Percentiles rank a stretch among this genome's conserved stretches.
These are phyloP conservation scores for Stereocaulon alpinum DNA, from an alignment of 495 filamentous ascomycete genomes.

Conservation along the genomic window DNA sequence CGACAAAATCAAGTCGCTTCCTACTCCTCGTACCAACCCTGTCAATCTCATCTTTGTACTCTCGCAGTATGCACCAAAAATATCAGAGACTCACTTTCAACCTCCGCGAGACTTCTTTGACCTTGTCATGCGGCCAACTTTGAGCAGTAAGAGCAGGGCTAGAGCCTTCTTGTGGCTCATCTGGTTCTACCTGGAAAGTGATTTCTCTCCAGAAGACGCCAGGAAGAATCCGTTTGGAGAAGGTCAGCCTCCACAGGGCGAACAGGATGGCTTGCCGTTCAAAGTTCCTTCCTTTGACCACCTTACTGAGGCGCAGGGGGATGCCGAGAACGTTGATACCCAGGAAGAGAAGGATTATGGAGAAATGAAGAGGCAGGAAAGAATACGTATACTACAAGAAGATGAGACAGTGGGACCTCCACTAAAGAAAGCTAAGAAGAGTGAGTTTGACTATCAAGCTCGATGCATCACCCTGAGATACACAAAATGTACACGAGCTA, in stretches of 20 bases:
- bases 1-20: slow-evolving; percentile 60
- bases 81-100: slow-evolving; percentile 88
- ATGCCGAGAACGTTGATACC: slow-evolving; percentile 82
- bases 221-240: slow-evolving; percentile 81
- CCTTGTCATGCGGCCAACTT: slow-evolving; percentile 77
- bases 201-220: slow-evolving; percentile 75
- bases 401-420: slow-evolving; percentile 50
- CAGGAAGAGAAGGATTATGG: slow-evolving; percentile 79
- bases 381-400: slow-evolving; percentile 64
- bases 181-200: slow-evolving; percentile 98
- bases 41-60: slow-evolving; percentile 96
- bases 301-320: slow-evolving; percentile 67
- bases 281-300: slow-evolving; percentile 75
- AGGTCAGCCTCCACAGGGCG: slow-evolving; percentile 45
- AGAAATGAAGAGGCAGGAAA: slow-evolving; percentile 68
- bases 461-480: too few relatives aligned
- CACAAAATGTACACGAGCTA: neutral
- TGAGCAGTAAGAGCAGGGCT: slow-evolving; percentile 75
- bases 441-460: slow-evolving; percentile 19
- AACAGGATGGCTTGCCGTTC: slow-evolving; percentile 53
- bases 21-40: slow-evolving; percentile 81
- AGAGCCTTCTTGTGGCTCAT: slow-evolving; percentile 93
- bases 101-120: slow-evolving; percentile 86
- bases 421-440: slow-evolving; percentile 48
- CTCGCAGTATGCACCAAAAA: slow-evolving; percentile 77